Conservation (phyloP, 2,329 filamentous ascomycete species). For the Dactylellina sp. region DNA sequence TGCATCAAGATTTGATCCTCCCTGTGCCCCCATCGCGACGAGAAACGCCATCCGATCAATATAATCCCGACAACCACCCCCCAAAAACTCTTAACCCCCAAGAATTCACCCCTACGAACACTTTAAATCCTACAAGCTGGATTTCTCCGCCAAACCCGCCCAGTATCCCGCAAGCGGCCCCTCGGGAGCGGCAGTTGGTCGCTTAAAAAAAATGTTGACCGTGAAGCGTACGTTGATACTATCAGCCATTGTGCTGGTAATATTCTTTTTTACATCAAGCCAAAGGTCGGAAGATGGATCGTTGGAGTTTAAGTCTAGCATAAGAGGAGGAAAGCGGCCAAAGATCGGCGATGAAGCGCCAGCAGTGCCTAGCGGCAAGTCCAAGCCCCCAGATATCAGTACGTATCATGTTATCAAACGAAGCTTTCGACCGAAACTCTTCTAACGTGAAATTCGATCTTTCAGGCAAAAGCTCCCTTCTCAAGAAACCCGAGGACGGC, state of each 20-base stretch:
- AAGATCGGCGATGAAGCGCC: conserved; percentile 27
- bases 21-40: conserved; percentile 11
- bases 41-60: too few species aligned
- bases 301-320: conserved; percentile 20
- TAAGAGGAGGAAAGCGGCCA: conserved; percentile 46
- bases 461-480: conserved; percentile 6
- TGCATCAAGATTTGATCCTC: conserved; percentile 16
- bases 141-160: conserved; percentile 47
- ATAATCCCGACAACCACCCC: conserved; percentile 3
- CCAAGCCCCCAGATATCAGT: neutral
- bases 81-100: too few species aligned
- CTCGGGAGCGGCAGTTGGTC: conserved; percentile 32
- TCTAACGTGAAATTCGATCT: neutral
- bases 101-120: neutral
- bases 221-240: conserved; percentile 49
- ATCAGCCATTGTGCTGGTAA: conserved; percentile 44
- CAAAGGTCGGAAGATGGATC: conserved; percentile 25
- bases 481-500: conserved; percentile 21
- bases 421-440: neutral
- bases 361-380: neutral
- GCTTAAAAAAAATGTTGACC: conserved; percentile 41
- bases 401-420: neutral
- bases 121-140: conserved; percentile 32
- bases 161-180: conserved; percentile 17
- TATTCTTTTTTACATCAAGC: conserved; percentile 53